Conservation (phyloP, 2,329 filamentous ascomycete species). For the Coniochaeta sp. region DNA sequence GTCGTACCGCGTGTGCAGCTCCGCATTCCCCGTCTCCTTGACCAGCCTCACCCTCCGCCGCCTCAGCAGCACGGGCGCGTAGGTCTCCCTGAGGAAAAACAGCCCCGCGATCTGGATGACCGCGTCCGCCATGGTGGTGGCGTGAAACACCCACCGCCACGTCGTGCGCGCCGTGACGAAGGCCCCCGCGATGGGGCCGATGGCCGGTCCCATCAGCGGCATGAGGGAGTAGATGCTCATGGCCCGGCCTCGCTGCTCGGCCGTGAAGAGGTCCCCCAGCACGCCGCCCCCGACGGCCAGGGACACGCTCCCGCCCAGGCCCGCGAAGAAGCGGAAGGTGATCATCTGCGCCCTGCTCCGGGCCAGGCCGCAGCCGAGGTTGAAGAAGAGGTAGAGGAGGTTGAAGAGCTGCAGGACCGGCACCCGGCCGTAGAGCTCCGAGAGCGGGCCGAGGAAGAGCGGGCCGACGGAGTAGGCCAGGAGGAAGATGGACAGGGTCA, state of each 20-base stretch:
- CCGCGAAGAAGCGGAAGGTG: slow-evolving; percentile 49
- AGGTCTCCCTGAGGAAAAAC: slow-evolving; percentile 59
- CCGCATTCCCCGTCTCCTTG: slow-evolving; percentile 46
- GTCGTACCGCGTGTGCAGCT: slow-evolving; percentile 45
- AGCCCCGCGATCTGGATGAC: slow-evolving; percentile 51
- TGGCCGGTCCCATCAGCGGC: slow-evolving; percentile 56
- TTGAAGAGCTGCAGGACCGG: slow-evolving; percentile 46
- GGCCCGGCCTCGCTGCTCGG: slow-evolving; percentile 55
- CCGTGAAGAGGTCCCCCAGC: slow-evolving; percentile 38
- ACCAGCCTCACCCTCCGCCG: slow-evolving; percentile 44
- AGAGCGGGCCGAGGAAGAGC: slow-evolving; percentile 41
- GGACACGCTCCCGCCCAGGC: slow-evolving; percentile 50
- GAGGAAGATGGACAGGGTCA: slow-evolving; percentile 45
- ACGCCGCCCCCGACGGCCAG: slow-evolving; percentile 39
- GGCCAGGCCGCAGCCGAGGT: slow-evolving; percentile 43
- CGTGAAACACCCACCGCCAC: slow-evolving; percentile 70
- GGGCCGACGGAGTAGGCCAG: slow-evolving; percentile 46
- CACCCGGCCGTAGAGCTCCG: slow-evolving; percentile 48
- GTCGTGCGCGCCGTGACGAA: slow-evolving; percentile 56
- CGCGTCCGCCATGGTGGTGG: slow-evolving; percentile 54
- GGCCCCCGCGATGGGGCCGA: slow-evolving; percentile 59
- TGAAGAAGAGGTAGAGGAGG: slow-evolving; percentile 46
- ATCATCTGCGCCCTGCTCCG: slow-evolving; percentile 45
- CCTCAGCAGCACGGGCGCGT: slow-evolving; percentile 53
- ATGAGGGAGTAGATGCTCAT: slow-evolving; percentile 56